phyloP scores from a whole-genome alignment of 1,284 basidiomycete genomes.

The Ustilago xerochloae region DNA sequence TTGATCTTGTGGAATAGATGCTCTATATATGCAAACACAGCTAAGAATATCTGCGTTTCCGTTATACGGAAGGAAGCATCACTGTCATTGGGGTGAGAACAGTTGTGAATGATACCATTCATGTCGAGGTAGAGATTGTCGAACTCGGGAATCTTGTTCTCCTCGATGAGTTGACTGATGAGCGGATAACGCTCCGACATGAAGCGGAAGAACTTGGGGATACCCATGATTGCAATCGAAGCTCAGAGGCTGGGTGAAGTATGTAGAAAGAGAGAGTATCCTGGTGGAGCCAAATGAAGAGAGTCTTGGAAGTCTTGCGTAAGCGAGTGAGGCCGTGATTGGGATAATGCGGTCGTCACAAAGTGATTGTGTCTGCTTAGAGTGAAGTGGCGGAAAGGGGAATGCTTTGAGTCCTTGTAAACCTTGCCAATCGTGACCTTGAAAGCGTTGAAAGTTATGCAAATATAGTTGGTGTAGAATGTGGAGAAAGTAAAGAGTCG shows the following conservation, averaged over 20 bases:
- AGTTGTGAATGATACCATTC: slow-evolving; percentile 93
- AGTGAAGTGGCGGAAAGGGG: neutral
- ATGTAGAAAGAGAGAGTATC: neutral
- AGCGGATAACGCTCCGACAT: slow-evolving; percentile 92
- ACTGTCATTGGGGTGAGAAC: slow-evolving; percentile 85
- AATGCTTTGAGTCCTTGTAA: neutral
- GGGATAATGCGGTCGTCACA: no score
- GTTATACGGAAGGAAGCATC: slow-evolving; percentile 91
- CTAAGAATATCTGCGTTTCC: slow-evolving; percentile 96
- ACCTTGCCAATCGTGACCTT: neutral
- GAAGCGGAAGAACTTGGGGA: slow-evolving; percentile 73
- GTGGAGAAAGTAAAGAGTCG: slow-evolving; percentile 7
- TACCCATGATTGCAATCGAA: slow-evolving; percentile 49
- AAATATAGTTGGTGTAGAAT: slow-evolving; percentile 23
- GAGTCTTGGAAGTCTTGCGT: neutral
- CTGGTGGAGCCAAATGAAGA: neutral
- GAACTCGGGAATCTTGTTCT: slow-evolving; percentile 92
- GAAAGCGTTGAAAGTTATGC: slow-evolving; percentile 6
- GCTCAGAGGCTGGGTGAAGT: slow-evolving; percentile 7
- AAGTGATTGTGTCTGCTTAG: no score
- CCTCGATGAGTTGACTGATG: slow-evolving; percentile 95
- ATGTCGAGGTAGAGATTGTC: slow-evolving; percentile 92
- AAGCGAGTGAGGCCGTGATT: no score
- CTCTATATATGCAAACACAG: slow-evolving; percentile 96
- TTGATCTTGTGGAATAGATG: slow-evolving; percentile 97